Evolutionary conservation across 2,329 filamentous ascomycete species (phyloP).

Genomic region (Penicillium sp.): DNA sequence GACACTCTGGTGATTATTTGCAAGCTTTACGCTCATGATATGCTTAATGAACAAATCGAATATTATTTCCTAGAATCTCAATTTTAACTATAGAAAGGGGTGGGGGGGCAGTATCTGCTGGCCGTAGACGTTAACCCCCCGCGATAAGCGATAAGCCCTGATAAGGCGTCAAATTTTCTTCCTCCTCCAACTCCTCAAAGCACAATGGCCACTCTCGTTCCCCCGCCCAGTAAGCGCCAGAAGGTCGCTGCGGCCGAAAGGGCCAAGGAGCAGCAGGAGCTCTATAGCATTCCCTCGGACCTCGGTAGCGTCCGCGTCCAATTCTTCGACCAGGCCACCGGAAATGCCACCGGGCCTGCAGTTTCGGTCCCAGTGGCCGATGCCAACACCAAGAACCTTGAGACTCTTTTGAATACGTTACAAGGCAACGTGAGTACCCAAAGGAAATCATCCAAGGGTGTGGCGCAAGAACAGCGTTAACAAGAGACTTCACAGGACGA

Average conservation of each 20-base stretch:
- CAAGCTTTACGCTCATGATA: conserved; percentile 8
- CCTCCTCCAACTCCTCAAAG: conserved; percentile 3
- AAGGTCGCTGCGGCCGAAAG: conserved; percentile 71
- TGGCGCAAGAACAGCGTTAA: background rate
- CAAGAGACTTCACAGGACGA: conserved; percentile 46
- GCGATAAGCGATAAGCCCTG: conserved; percentile 5
- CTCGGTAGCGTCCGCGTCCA: conserved; percentile 78
- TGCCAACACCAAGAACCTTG: conserved; percentile 84
- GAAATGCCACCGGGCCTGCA: conserved; percentile 65
- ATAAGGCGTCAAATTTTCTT: conserved; percentile 23
- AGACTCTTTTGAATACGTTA: conserved; percentile 79
- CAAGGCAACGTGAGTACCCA: conserved; percentile 63
- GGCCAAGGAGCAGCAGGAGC: conserved; percentile 71
- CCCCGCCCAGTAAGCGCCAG: conserved; percentile 86
- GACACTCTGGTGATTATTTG: too few relatives aligned
- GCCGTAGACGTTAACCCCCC: background rate
- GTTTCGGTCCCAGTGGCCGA: conserved; percentile 78
- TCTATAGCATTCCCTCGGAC: conserved; percentile 63
- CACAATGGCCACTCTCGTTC: conserved; percentile 73
- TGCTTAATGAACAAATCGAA: too few relatives aligned
- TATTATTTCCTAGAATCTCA: too few relatives aligned
- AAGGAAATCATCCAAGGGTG: background rate
- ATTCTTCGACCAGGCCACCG: conserved; percentile 77
- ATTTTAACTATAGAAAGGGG: too few relatives aligned
- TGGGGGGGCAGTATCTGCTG: too few relatives aligned